A percentile compares a stretch with the other conserved stretches of the same genome.
phyloP scores from a whole-genome alignment of 345 rosid species.

The Rubroshorea leprosula region DNA sequence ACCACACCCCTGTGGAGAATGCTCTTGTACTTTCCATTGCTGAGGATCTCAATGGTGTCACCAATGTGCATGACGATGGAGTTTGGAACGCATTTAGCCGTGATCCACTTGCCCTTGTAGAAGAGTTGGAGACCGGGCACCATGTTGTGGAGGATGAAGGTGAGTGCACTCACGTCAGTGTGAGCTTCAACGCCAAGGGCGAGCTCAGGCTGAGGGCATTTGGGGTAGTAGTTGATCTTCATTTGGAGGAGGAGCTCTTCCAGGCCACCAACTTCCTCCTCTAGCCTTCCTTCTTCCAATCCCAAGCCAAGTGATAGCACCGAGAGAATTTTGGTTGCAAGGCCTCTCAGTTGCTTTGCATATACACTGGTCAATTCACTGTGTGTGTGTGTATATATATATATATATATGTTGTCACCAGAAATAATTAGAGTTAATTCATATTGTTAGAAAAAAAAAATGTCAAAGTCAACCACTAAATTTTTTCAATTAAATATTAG shows the following conservation, averaged over 20 bases:
- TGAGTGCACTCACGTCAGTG: constrained; percentile 83
- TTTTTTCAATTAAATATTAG: no score
- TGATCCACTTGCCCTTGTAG: constrained; percentile 75
- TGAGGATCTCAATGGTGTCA: constrained; percentile 84
- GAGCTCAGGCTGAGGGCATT: constrained; percentile 93
- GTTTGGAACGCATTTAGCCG: constrained; percentile 85
- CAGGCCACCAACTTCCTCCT: constrained; percentile 80
- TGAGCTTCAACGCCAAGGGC: constrained; percentile 99
- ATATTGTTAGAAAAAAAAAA: no score
- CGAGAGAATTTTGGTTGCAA: constrained; percentile 58
- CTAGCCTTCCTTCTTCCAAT: constrained; percentile 74
- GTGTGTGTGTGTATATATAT: no score
- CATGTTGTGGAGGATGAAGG: constrained; percentile 98
- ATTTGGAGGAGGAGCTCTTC: constrained; percentile 82
- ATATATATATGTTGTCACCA: no score
- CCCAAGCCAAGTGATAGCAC: constrained; percentile 69
- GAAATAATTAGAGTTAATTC: no score
- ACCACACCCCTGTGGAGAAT: constrained; percentile 89
- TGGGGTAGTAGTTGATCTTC: constrained; percentile 95
- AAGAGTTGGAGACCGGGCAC: constrained; percentile 91
- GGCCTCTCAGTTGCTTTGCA: constrained; percentile 62
- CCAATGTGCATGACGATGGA: constrained; percentile 96
- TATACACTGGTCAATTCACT: constrained; percentile 75
- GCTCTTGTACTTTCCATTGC: constrained; percentile 91
- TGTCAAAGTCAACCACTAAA: no score